A percentile compares a stretch with the other conserved stretches of the same genome.
phyloP scores from a whole-genome alignment of 148 eudicot species.

The Pharnaceum exiguum region DNA sequence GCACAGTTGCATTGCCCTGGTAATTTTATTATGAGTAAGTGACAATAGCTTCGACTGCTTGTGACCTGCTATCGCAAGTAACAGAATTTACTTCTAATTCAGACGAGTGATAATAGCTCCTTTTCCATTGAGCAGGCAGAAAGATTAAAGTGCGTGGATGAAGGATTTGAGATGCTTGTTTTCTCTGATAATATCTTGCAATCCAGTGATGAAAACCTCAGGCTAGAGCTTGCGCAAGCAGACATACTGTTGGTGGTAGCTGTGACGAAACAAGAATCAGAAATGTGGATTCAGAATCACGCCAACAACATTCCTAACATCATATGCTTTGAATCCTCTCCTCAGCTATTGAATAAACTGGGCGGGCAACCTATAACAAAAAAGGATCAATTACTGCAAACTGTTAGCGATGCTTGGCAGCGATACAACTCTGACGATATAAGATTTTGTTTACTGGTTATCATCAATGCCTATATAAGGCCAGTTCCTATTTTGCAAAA shows the following conservation, averaged over 20 bases:
- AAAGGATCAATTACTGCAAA: slow-evolving; percentile 40
- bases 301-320: slow-evolving; percentile 49
- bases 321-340: slow-evolving; percentile 77
- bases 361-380: slow-evolving; percentile 53
- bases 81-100: not conserved
- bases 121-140: slow-evolving; percentile 48
- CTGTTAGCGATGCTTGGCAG: slow-evolving; percentile 77
- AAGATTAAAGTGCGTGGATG: slow-evolving; percentile 83
- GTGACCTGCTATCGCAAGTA: too few relatives aligned
- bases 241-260: slow-evolving; percentile 67
- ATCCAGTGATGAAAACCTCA: slow-evolving; percentile 25
- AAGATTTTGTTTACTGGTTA: slow-evolving; percentile 73
- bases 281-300: slow-evolving; percentile 48
- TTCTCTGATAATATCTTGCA: slow-evolving; percentile 39
- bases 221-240: slow-evolving; percentile 35
- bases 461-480: slow-evolving; percentile 76
- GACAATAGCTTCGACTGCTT: too few relatives aligned
- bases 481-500: slow-evolving; percentile 70
- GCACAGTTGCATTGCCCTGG: too few relatives aligned
- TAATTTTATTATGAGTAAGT: too few relatives aligned
- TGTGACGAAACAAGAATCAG: slow-evolving; percentile 55
- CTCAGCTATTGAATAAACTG: slow-evolving; percentile 61
- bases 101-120: not conserved
- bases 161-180: slow-evolving; percentile 67
- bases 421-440: slow-evolving; percentile 90